Evolutionary conservation across 1,139 yeast genomes (phyloP), one percentile per base, ranked within the genome.

Genomic region (Nakaseomyces glabratus): DNA sequence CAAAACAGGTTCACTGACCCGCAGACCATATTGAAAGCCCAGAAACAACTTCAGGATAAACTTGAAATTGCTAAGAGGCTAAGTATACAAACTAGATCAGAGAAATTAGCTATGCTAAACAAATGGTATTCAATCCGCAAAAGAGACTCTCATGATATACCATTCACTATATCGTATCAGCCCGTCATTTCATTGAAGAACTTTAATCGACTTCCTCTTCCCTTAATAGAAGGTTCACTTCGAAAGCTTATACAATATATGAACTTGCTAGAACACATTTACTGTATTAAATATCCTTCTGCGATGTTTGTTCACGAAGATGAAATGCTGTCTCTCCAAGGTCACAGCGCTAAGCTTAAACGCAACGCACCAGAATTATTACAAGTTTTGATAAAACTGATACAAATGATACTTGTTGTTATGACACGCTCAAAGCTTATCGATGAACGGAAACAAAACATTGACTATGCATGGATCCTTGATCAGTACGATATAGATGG

Each of bases 141-240:
- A 28, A 36, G 46, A 13, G 48, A 44, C 12, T 43, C 49, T 11
- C 36, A 35, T 20, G 45, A 47, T 6, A 41, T 49, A 17, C 49
- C 52, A 2, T 51, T 42, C 35, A 41, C 51, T 1, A 42, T 51
- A 9, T 40, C 48, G 11, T 48, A 45, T 24, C 46, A 48, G 20
- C 56, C 55, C 2, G 35, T 51, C n/a, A 35, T 49, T 4, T 49
- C 53, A 8, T 26, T 48, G 9, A 48, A 45, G 20, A 47, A 48
- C 25, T 33, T 44, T 14, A 35, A 36, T 25, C 35, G 35, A 20
- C 33, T 48, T 10, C 49, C 52, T 8, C 33, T 38, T 2, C 20
- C 36, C 24, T 38, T 49, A 18, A 42, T 41, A 8, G 36, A 40
- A 35, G 35, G 38, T 24, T 44, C 54, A 9, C 26, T 49, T 14